These are phyloP conservation scores for Hydnomerulius pinastri DNA, from an alignment of 768 basidiomycete species.

Conservation along the genomic window DNA sequence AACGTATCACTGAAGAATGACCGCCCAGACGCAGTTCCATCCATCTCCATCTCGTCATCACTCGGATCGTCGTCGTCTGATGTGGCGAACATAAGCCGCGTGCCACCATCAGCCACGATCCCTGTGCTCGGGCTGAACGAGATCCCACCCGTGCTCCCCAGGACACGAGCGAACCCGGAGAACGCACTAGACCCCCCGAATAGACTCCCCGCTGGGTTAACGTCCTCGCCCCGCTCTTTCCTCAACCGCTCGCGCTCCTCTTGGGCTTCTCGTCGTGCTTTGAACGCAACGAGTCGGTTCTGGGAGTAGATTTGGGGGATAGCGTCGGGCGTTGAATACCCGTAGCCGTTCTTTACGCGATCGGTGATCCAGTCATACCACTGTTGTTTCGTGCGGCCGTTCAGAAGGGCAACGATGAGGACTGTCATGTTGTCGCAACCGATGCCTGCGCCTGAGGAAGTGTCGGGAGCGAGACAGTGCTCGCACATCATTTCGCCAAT, in stretches of 20 bases:
- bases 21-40: constrained; percentile 25
- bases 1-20: constrained; percentile 54
- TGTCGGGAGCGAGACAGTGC: constrained; percentile 92
- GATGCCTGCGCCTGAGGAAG: constrained; percentile 85
- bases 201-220: constrained; percentile 22
- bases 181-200: constrained; percentile 40
- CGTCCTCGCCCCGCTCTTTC: constrained; percentile 37
- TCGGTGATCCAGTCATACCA: constrained; percentile 92
- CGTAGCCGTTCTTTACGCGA: constrained; percentile 73
- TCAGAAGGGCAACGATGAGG: constrained; percentile 83
- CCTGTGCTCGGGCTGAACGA: constrained; percentile 59
- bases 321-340: constrained; percentile 73
- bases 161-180: constrained; percentile 54
- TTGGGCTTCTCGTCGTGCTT: constrained; percentile 58
- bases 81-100: constrained; percentile 59
- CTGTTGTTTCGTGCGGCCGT: constrained; percentile 85
- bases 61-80: constrained; percentile 64
- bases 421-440: constrained; percentile 99
- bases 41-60: constrained; percentile 47
- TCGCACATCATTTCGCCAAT: constrained; percentile 91
- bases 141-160: constrained; percentile 62
- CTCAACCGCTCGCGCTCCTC: constrained; percentile 48
- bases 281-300: constrained; percentile 63
- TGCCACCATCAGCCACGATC: constrained; percentile 48
- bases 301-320: constrained; percentile 78